phyloP scores from a whole-genome alignment of 2,329 filamentous ascomycete genomes.

The Septoria petroselini region DNA sequence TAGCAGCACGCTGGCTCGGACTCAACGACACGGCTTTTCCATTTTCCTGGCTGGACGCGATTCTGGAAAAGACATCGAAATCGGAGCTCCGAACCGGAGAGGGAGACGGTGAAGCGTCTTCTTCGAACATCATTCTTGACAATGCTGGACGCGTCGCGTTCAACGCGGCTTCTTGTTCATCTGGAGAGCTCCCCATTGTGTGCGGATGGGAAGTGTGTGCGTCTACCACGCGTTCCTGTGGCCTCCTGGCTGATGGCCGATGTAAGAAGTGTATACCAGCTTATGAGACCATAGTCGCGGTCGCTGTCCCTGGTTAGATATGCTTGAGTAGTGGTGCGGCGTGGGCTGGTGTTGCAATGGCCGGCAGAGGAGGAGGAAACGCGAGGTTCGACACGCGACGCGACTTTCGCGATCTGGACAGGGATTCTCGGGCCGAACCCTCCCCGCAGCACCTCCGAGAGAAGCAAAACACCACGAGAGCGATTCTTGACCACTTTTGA shows the following conservation, averaged over 20 bases:
- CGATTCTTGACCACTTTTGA: too few relatives aligned
- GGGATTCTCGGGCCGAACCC: too few relatives aligned
- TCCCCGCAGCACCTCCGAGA: not conserved
- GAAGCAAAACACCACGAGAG: not conserved
- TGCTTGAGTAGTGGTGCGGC: not conserved
- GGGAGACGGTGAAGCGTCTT: conserved; percentile 20
- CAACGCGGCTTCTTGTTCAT: conserved; percentile 1
- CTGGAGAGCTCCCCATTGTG: conserved; percentile 15
- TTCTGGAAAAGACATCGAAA: conserved; percentile 10
- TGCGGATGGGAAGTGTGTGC: not conserved
- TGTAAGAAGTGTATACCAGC: not conserved
- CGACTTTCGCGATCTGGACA: not conserved
- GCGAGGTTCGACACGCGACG: not conserved
- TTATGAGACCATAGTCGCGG: not conserved
- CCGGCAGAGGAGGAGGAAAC: not conserved
- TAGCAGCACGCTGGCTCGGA: not conserved
- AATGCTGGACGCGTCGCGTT: conserved; percentile 3
- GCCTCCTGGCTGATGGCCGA: not conserved
- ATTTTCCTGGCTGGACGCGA: conserved; percentile 14
- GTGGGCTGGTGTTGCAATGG: not conserved
- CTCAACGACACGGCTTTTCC: conserved; percentile 1
- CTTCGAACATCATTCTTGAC: conserved; percentile 6
- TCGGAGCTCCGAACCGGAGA: conserved; percentile 17
- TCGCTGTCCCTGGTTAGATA: not conserved
- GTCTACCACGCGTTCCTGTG: not conserved